Evolutionary conservation across 2,329 filamentous ascomycete genomes (phyloP), one percentile per base, ranked within the genome.

Genomic region (Fusarium graminum): DNA sequence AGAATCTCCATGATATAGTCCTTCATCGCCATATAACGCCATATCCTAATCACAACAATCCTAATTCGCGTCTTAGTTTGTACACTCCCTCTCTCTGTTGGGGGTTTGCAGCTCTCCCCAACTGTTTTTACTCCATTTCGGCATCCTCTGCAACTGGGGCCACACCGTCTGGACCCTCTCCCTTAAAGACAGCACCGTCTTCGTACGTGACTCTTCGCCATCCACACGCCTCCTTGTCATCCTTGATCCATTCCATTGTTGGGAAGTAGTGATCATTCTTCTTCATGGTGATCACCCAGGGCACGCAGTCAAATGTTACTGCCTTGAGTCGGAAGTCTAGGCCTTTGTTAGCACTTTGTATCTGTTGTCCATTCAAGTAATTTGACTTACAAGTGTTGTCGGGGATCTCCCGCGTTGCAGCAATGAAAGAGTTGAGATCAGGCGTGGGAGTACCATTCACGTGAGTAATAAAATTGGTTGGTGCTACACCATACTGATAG

Each of bases 201-300:
- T 89, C 86, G 66, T 90, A 89, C 5, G 87, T 88, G 19, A 88
- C 81, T 36, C 88, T 81, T 52, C 82, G 82, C 88, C 88, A 91
- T 47, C 88, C 88, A 65, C 84, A 88, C 3, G 82, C 78, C 65
- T 88, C 86, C 8, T 78, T 78, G 14, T 79, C 74, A 66, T 90
- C 88, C 76, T 90, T 90, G 77, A 88, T 85, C 84, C 88, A 90
- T 73, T 91, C 89, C 77, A 88, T 86, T 1, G 88, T 90, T 1
- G 89, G 88, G 78, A 91, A 91, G 77, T 99, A 99, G 79, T 99
- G 95, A 76, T 99, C 94, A 72, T 97, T 97, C 86, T 98, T 98
- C 88, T 99, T 99, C 92, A 99, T 97, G 10, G 95, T 99, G 38
- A 96, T 92, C n/a, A 99, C 93, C 93, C 95, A 99, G 5, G 94